phyloP scores from a whole-genome alignment of 257 asterid species.

The Knoxia roxburghii region DNA sequence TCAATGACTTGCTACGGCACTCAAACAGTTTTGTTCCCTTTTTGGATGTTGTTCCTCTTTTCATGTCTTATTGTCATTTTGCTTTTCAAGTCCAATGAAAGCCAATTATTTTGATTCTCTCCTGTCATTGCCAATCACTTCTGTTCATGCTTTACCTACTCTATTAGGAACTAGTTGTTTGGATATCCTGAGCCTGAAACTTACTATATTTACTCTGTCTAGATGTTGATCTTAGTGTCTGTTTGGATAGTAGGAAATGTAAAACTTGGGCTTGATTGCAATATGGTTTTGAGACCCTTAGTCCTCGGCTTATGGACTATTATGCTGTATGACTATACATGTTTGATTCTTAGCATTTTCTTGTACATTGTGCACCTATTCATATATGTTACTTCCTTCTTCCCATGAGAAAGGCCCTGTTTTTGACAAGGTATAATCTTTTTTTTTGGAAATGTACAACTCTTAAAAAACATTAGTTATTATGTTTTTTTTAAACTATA shows the following conservation, averaged over 20 bases:
- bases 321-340: not conserved
- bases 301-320: not conserved
- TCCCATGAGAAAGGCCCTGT: too few species aligned
- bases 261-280: not conserved
- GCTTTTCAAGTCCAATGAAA: not conserved
- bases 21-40: too few species aligned
- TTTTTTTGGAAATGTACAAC: too few species aligned
- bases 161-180: not conserved
- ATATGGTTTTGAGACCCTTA: not conserved
- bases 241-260: not conserved
- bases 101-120: not conserved
- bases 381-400: too few species aligned
- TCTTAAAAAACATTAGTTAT: too few species aligned
- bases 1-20: too few species aligned
- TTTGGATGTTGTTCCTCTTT: not conserved
- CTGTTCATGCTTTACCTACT: not conserved
- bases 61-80: not conserved
- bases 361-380: not conserved
- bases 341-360: not conserved
- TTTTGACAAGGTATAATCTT: too few species aligned
- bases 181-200: not conserved
- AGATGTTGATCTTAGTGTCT: not conserved
- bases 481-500: too few species aligned
- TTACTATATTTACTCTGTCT: not conserved
- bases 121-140: not conserved